phyloP scores from a whole-genome alignment of 176 grass and related monocot genomes.

The Oryza officinalis region DNA sequence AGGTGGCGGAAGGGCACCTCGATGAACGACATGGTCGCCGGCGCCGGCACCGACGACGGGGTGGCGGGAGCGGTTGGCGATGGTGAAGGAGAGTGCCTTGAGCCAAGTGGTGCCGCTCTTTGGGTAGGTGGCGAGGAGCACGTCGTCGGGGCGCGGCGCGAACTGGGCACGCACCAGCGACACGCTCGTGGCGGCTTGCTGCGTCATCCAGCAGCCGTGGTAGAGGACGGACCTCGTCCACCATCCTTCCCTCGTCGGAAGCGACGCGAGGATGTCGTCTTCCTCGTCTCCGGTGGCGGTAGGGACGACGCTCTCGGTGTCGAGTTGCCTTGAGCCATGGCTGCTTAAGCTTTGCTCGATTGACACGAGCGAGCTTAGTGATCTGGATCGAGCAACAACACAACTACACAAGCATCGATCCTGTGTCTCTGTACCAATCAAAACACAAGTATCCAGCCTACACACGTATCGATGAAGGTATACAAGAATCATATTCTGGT shows the following conservation, averaged over 20 bases:
- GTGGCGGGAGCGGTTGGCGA: neutral
- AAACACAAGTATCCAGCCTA: too few relatives aligned
- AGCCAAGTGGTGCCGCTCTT: conserved; percentile 48
- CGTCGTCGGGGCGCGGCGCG: conserved; percentile 20
- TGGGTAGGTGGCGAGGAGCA: conserved; percentile 27
- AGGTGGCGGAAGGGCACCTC: neutral
- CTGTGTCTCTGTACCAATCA: too few relatives aligned
- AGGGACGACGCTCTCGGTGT: too few relatives aligned
- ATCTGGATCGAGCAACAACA: too few relatives aligned
- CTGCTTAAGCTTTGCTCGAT: too few relatives aligned
- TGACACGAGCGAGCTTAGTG: too few relatives aligned
- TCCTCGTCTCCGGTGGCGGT: neutral
- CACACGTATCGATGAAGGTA: too few relatives aligned
- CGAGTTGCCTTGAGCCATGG: conserved; percentile 3
- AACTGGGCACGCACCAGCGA: conserved; percentile 21
- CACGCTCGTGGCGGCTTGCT: neutral
- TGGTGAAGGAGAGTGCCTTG: conserved; percentile 38
- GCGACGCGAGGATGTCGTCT: conserved; percentile 8
- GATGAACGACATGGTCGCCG: neutral
- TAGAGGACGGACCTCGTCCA: neutral
- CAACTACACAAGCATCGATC: too few relatives aligned
- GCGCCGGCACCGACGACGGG: too few relatives aligned
- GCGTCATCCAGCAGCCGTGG: conserved; percentile 10
- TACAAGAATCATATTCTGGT: too few relatives aligned
- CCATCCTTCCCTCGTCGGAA: conserved; percentile 15